Conservation (phyloP, 129 eudicot species). For the Scalesia atractyloides region DNA sequence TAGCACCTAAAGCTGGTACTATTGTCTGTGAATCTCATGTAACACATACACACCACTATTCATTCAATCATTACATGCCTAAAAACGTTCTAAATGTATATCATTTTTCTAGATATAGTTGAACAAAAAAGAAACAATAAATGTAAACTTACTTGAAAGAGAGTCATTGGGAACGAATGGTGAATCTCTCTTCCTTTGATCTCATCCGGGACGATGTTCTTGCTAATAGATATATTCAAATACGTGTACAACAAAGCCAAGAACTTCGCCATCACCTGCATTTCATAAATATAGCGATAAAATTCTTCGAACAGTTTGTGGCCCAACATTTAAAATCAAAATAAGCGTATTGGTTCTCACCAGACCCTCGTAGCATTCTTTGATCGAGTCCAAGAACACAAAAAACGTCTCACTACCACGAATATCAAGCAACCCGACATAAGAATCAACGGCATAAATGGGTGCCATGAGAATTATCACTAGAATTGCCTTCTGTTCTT, state of each 20-base stretch:
- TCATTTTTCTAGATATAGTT: background rate
- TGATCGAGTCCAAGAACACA: constrained; percentile 74
- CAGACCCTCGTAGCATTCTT: constrained; percentile 91
- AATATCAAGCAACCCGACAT: constrained; percentile 67
- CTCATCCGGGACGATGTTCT: constrained; percentile 93
- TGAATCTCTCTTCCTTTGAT: constrained; percentile 96
- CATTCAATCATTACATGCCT: background rate
- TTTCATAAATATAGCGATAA: constrained; percentile 15
- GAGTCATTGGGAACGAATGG: constrained; percentile 96
- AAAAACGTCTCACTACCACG: constrained; percentile 74
- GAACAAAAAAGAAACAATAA: background rate
- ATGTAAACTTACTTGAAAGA: constrained; percentile 62
- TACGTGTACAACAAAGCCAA: constrained; percentile 84
- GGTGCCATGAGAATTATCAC: constrained; percentile 84
- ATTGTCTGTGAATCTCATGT: background rate
- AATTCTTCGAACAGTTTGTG: background rate
- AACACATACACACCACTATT: background rate
- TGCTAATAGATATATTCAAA: constrained; percentile 93
- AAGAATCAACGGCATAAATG: constrained; percentile 70
- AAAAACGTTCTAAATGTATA: no score
- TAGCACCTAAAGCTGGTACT: background rate
- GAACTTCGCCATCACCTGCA: constrained; percentile 98
- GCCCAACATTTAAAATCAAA: background rate
- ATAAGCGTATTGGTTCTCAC: constrained; percentile 38
- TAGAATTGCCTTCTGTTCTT: constrained; percentile 82